phyloP scores from a whole-genome alignment of 139 green algal species.

The Chara braunii region DNA sequence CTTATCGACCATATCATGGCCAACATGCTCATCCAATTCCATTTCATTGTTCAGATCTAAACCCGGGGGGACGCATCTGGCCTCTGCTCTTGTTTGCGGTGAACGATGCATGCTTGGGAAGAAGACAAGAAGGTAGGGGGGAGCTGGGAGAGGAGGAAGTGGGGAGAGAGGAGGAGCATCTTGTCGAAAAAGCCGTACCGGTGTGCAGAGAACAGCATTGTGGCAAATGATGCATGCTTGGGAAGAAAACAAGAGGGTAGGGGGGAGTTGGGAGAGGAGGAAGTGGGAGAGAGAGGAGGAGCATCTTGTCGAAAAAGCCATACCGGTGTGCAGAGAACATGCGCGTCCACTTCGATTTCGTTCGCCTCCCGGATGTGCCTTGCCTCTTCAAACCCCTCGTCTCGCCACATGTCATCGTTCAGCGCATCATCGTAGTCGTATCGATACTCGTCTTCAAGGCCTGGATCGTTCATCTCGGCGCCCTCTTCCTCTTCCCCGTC shows the following conservation, averaged over 20 bases:
- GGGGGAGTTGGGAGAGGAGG: too few species aligned
- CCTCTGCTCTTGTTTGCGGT: too few species aligned
- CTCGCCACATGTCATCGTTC: constrained; percentile 26
- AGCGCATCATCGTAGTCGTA: constrained; percentile 42
- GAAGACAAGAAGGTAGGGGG: neutral
- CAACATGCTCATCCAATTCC: too few species aligned
- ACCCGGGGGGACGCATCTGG: too few species aligned
- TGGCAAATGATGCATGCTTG: too few species aligned
- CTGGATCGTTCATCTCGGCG: constrained; percentile 11
- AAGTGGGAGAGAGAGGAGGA: too few species aligned
- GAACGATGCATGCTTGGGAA: too few species aligned
- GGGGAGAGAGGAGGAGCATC: too few species aligned
- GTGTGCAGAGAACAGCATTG: constrained; percentile 77
- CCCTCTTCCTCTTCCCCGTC: constrained; percentile 16
- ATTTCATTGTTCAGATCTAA: too few species aligned
- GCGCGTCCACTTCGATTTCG: constrained; percentile 71
- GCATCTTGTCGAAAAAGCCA: too few species aligned
- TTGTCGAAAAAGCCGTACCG: constrained; percentile 40
- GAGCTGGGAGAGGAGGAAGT: neutral
- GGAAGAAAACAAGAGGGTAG: too few species aligned
- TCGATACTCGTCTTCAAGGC: constrained; percentile 24
- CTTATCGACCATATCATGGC: too few species aligned
- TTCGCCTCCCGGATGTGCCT: constrained; percentile 21
- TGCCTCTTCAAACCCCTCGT: constrained; percentile 35
- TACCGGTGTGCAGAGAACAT: constrained; percentile 77